phyloP scores from a whole-genome alignment of 768 basidiomycete species.

The Russula vinacea region DNA sequence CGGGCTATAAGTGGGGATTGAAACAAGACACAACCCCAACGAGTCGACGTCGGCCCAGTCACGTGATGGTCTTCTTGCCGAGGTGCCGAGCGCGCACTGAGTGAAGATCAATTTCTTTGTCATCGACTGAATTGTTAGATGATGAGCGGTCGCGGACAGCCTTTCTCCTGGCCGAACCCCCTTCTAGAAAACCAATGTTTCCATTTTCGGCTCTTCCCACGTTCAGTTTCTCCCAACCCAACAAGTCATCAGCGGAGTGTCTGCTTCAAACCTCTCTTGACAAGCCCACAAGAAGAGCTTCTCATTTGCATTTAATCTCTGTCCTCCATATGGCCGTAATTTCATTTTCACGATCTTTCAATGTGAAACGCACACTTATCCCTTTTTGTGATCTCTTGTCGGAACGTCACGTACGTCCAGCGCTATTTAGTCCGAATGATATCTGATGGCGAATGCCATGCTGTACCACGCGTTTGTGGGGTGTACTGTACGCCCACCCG shows the following conservation, averaged over 20 bases:
- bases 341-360: constrained; percentile 4
- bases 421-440: neutral
- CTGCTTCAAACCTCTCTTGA: neutral
- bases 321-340: neutral
- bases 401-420: constrained; percentile 14
- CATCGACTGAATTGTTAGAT: neutral
- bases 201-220: constrained; percentile 21
- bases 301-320: neutral
- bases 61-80: neutral
- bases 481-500: constrained; percentile 1
- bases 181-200: constrained; percentile 19
- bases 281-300: neutral
- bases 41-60: neutral
- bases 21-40: neutral
- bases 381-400: neutral
- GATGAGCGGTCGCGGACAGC: constrained; percentile 1
- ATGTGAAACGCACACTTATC: constrained; percentile 9
- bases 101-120: neutral
- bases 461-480: constrained; percentile 3
- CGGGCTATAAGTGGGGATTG: too few relatives aligned
- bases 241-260: neutral
- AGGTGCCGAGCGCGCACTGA: neutral
- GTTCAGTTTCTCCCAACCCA: neutral
- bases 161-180: neutral
- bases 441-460: constrained; percentile 12